phyloP scores from a whole-genome alignment of 179 eudicot genomes.

The Amaranthus tricolor region DNA sequence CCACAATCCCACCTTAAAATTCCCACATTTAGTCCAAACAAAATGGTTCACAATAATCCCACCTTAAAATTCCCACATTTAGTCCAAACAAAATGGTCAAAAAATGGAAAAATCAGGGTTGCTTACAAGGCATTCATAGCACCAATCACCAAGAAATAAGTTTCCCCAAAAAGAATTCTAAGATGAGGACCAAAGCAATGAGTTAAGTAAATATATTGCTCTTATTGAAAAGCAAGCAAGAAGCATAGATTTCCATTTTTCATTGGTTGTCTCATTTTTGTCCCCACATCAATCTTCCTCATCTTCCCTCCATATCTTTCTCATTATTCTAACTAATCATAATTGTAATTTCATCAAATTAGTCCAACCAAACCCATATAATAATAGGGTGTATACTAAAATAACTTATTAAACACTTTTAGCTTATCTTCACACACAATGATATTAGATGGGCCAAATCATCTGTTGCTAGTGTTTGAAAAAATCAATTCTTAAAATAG shows the following conservation, averaged over 20 bases:
- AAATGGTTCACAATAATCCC: too few species aligned
- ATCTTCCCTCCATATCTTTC: conserved; percentile 22
- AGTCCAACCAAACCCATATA: background rate
- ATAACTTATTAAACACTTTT: too few species aligned
- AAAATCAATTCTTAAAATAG: too few species aligned
- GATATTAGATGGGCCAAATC: too few species aligned
- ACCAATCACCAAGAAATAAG: background rate
- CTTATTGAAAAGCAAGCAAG: conserved; percentile 19
- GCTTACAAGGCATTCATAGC: conserved; percentile 20
- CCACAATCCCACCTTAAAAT: too few species aligned
- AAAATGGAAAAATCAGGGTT: conserved; percentile 17
- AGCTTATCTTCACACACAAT: too few species aligned
- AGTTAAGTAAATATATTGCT: conserved; percentile 14
- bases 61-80: background rate
- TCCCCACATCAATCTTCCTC: conserved; percentile 33
- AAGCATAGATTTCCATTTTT: conserved; percentile 5
- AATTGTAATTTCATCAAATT: conserved; percentile 15
- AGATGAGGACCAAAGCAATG: conserved; percentile 11
- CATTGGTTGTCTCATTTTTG: conserved; percentile 21
- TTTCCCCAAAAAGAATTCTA: background rate
- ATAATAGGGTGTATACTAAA: background rate
- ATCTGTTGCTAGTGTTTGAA: too few species aligned
- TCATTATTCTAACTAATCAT: conserved; percentile 16
- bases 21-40: background rate
- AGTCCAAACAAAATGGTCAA: background rate